Base-by-base conservation (phyloP, 768 basidiomycete species). In the Boletus rubescentipes region DNA sequence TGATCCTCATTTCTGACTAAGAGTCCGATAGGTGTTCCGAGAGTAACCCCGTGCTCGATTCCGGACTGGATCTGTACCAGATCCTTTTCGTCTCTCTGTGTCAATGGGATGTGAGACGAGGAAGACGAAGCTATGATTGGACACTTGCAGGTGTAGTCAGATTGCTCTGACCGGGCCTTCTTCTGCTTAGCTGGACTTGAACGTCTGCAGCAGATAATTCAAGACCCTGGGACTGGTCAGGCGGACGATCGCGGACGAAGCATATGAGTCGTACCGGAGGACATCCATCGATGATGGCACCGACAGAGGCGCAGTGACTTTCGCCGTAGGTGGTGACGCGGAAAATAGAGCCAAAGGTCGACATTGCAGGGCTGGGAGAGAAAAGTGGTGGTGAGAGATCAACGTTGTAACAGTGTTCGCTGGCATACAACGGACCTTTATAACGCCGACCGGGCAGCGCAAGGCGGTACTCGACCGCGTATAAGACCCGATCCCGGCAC, bases 1-100 rank as follows among this genome's bases (percentile, higher is more conserved):
- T 99, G 97, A 70, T 99, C 97, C 75, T 98, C 94, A 73, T 99
- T 99, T 65, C 85, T 91, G 36, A 99, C 93, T 46, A 98, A 78
- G n/a, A 99, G 84, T 2, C 87, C 95, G 64, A 99, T 98, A 20
- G 97, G 97, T 18, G 97, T 99, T 42, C 97, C 97, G 20, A 99
- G 85, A 3, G 97, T 98, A 29, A 96, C 86, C 26, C 93, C 97
- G 58, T 89, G 86, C 71, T 99, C 97, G 29, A 87, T 77, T 29
- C 97, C 97, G 31, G 94, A 96, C 71, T 99, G 97, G 31, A 99
- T 75, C 49, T 89, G 85, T 15, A 98, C 94, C 20, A 87, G 79
- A 72, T 99, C 97, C 69, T 93, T 97, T 74, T 99, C 97, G 66
- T 98, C 87, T 67, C 95, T 81, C 94, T 96, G 36, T 38, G 36